Evolutionary conservation across 306 rosid genomes (phyloP), one percentile per base, ranked within the genome.

Genomic region (Rubus parviflorus): DNA sequence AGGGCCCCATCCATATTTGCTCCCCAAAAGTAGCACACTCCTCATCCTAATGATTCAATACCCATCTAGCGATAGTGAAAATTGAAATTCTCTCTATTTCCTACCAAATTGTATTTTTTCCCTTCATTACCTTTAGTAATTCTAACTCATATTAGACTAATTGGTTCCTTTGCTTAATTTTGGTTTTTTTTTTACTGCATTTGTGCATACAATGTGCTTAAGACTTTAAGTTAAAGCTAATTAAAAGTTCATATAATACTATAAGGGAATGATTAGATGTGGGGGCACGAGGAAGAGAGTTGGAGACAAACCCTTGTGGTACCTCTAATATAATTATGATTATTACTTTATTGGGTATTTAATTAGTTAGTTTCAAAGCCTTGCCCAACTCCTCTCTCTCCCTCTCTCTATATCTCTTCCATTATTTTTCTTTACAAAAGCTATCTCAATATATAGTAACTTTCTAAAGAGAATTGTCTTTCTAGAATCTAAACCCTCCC

Each of bases 11-110:
- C 86, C 85, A 74, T 77, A 84, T 86, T 88, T 92, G 97, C 98
- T 90, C 98, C 98, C 98, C 89, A 90, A 94, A 94, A 89, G 93
- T 79, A 83, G 83, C 90, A 84, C 94, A 89, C 70, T 87, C 87
- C 85, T 83, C 81, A 56, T 69, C 81, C 86, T 78, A 79, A 82
- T 85, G 82, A 86, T 84, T 90, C 85, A 79, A 56, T 80, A 75
- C 73, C 63, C 76, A 81, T 76, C 77, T 62, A 80, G 56, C 73
- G 6, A 70, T 43, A 45, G 66, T 40, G 42, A 62, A 62, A 35
- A 6, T 64, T 38, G 35, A 62, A 35, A 6, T 64, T 38, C 48
- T 64, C 48, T 64, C 14, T 4, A 64, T 17, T 65, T n/a, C 14
- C 25, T 65, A 16, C 19, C 42, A 60, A 22, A 43, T 69, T 23